Evolutionary conservation across 495 filamentous ascomycete genomes (phyloP), one percentile per base, ranked within the genome.

Genomic region (Talaromyces wortmannii): DNA sequence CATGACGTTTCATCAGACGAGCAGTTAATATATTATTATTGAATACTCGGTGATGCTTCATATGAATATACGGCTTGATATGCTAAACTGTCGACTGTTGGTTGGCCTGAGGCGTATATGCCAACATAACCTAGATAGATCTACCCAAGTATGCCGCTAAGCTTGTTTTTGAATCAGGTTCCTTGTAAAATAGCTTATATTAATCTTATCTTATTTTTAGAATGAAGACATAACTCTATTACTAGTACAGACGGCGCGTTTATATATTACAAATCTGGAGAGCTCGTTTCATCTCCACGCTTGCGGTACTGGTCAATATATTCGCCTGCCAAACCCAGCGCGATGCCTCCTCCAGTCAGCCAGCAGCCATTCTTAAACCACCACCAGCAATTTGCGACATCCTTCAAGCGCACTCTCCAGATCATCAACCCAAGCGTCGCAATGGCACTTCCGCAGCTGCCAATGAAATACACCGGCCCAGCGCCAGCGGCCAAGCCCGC

Each of bases 351-450:
- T 13, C 88, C 87, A 18, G 83, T 87, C 49, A 87, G 68, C 68
- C 82, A 80, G 52, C 81, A 84, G 18, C 87, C 88, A 60, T 86
- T 84, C 60, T 78, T 83, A 61, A 98, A 98, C 95, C 95, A 98
- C 87, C 90, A 92, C 91, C 92, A 97, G 63, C 94, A 98, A 63
- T 90, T 86, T 62, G 80, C 78, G 32, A 90, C 89, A 59, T 80
- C 85, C 68, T 94, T 90, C 59, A 98, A 65, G 53, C 88, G 87
- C 15, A 95, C 95, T 62, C 77, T 87, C 77, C 82, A 87, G 32
- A 97, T 96, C 91, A 97, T 97, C 58, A 85, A 74, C 0, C 83
- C 89, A 46, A 97, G 69, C 5, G 90, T 85, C 15, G 83, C 63
- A 31, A 83, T 78, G 7, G 91, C 89, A 50, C 92, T 88, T 12